phyloP scores from a whole-genome alignment of 768 basidiomycete species.

The Kwoniella sp. region DNA sequence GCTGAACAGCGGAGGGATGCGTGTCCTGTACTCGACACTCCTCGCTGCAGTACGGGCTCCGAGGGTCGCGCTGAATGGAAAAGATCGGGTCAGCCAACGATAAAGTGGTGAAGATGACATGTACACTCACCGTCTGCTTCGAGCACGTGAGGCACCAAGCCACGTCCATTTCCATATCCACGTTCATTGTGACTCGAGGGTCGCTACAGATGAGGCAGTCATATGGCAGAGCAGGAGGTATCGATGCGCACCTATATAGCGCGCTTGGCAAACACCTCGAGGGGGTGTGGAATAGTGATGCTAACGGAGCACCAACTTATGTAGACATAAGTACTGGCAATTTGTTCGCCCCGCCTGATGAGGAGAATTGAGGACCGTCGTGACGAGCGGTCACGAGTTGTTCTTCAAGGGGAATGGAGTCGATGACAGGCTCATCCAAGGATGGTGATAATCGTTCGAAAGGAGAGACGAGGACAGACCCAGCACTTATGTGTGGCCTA shows the following conservation, averaged over 20 bases:
- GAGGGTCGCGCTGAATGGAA: conserved; percentile 30
- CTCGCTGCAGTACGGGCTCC: conserved; percentile 47
- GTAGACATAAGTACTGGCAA: neutral
- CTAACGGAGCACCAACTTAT: neutral
- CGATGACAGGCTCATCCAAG: neutral
- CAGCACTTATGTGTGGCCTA: too few species aligned
- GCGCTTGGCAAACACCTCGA: neutral
- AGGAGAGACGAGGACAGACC: too few species aligned
- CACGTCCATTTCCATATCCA: conserved; percentile 47
- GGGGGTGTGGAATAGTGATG: neutral
- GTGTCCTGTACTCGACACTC: conserved; percentile 36
- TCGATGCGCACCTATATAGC: too few species aligned
- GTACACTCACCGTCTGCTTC: conserved; percentile 40
- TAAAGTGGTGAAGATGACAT: neutral
- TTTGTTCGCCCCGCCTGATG: neutral
- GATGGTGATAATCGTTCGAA: neutral
- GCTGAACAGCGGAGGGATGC: neutral
- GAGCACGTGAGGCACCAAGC: conserved; percentile 50
- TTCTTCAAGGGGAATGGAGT: neutral
- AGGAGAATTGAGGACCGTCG: neutral
- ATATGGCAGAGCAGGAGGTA: too few species aligned
- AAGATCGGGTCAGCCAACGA: neutral
- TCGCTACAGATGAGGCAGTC: too few species aligned
- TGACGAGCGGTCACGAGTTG: neutral
- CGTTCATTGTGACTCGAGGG: conserved; percentile 8